Percentiles rank a stretch among this genome's conserved stretches.
These are phyloP conservation scores for Eimeria sp. DNA, from an alignment of 169 alveolate species.

Conservation along the genomic window DNA sequence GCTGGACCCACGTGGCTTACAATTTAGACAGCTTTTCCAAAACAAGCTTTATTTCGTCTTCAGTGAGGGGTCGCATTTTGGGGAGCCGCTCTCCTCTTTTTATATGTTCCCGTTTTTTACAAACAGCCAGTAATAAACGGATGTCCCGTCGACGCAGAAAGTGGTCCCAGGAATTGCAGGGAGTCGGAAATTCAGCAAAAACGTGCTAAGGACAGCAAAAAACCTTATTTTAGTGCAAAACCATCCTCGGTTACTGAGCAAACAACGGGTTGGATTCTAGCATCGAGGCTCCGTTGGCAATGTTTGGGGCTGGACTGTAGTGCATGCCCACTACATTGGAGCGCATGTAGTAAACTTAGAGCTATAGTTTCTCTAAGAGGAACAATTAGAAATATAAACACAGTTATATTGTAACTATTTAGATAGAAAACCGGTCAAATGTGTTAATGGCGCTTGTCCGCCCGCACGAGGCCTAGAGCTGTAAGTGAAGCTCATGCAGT, in stretches of 20 bases:
- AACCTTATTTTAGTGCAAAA: background rate
- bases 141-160: background rate
- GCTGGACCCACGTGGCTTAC: background rate
- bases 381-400: too few species aligned
- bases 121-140: background rate
- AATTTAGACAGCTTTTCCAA: constrained; percentile 91
- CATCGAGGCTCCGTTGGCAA: background rate
- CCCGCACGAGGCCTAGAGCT: too few species aligned
- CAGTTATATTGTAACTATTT: too few species aligned
- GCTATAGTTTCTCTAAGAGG: too few species aligned
- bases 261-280: background rate
- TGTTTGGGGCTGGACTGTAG: constrained; percentile 12
- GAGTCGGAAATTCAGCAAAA: background rate
- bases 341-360: too few species aligned
- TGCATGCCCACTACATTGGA: too few species aligned
- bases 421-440: too few species aligned
- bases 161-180: background rate
- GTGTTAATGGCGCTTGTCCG: too few species aligned
- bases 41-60: constrained; percentile 93
- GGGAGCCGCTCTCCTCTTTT: background rate
- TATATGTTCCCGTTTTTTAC: background rate
- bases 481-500: too few species aligned
- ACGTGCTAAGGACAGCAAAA: background rate
- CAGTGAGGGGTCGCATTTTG: constrained; percentile 93
- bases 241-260: background rate